Conservation (phyloP, 495 filamentous ascomycete species). For the Xylaria acuta region DNA sequence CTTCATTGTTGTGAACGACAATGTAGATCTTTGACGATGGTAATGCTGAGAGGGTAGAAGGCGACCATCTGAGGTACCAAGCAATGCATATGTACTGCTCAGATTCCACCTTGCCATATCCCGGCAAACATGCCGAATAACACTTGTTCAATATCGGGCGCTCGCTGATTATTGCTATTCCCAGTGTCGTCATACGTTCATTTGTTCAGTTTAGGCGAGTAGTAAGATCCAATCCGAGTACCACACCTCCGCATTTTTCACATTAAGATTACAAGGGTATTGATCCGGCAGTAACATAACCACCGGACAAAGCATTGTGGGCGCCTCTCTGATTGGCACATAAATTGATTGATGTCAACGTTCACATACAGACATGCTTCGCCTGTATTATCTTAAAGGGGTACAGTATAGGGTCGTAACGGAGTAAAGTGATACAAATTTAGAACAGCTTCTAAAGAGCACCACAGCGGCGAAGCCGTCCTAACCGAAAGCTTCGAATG, state of each 20-base stretch:
- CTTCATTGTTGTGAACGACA: slow-evolving; percentile 49
- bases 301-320: not conserved
- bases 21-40: slow-evolving; percentile 11
- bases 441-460: not conserved
- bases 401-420: not conserved
- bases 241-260: slow-evolving; percentile 30
- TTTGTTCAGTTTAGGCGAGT: slow-evolving; percentile 37
- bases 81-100: slow-evolving; percentile 22
- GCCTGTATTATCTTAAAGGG: not conserved
- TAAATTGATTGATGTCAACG: not conserved
- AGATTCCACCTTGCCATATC: not conserved
- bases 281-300: slow-evolving; percentile 18
- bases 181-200: slow-evolving; percentile 23
- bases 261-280: slow-evolving; percentile 22
- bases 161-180: slow-evolving; percentile 29
- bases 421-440: not conserved
- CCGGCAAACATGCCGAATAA: slow-evolving; percentile 30
- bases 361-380: not conserved
- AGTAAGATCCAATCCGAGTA: slow-evolving; percentile 28
- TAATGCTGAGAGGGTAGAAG: slow-evolving; percentile 1
- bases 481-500: not conserved
- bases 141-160: slow-evolving; percentile 11
- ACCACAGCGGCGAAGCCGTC: slow-evolving; percentile 3
- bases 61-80: slow-evolving; percentile 18
- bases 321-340: slow-evolving; percentile 3